These are phyloP conservation scores for Candida fluviatilis DNA, from an alignment of 805 yeast genomes.

Conservation along the genomic window DNA sequence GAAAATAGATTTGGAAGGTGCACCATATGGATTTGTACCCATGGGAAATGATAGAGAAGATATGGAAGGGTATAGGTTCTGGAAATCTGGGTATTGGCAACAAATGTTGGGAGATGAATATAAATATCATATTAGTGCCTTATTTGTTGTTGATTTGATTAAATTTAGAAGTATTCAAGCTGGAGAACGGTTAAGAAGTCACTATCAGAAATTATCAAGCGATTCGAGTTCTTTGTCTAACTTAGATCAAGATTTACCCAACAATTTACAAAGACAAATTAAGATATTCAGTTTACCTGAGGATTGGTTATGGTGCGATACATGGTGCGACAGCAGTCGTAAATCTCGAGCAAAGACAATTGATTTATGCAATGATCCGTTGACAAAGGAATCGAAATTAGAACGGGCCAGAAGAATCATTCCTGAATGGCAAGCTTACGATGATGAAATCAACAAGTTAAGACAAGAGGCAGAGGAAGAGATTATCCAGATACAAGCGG, in stretches of 20 bases:
- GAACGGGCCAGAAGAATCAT: conserved; percentile 72
- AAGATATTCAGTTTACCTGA: conserved; percentile 72
- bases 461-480: conserved; percentile 10
- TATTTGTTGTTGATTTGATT: conserved; percentile 74
- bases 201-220: conserved; percentile 75
- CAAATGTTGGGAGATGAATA: conserved; percentile 50
- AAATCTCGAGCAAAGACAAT: conserved; percentile 66
- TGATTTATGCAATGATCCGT: conserved; percentile 80
- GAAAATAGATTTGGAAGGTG: conserved; percentile 67
- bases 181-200: conserved; percentile 79
- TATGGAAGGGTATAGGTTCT: conserved; percentile 83
- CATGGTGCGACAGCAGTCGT: conserved; percentile 76
- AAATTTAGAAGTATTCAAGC: conserved; percentile 61
- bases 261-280: conserved; percentile 66
- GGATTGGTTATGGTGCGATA: conserved; percentile 92
- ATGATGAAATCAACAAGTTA: conserved; percentile 43
- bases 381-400: conserved; percentile 74
- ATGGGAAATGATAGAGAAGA: conserved; percentile 79
- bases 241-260: conserved; percentile 92
- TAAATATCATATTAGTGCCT: conserved; percentile 80
- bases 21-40: conserved; percentile 84
- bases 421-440: conserved; percentile 74
- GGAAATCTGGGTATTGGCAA: conserved; percentile 94
- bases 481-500: not conserved
- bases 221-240: conserved; percentile 79